Conservation (phyloP, 306 rosid species). For the Albizia julibrissin region DNA sequence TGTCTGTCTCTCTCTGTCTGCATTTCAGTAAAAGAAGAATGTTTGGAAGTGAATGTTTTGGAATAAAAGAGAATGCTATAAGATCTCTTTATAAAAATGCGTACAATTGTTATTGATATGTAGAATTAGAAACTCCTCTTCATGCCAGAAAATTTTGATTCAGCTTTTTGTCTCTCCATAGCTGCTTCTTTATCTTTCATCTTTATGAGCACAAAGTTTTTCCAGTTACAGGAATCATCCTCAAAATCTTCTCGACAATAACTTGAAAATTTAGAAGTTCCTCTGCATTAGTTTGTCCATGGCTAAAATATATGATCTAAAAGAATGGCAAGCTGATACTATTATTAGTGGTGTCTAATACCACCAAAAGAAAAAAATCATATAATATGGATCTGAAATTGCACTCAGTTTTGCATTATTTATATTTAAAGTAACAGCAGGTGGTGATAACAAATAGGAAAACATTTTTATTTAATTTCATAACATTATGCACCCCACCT, state of each 20-base stretch:
- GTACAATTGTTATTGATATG: neutral
- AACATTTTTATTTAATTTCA: neutral
- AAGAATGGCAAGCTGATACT: neutral
- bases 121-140: neutral
- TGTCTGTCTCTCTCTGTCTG: neutral
- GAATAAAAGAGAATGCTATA: neutral
- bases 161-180: neutral
- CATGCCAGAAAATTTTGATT: neutral
- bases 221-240: neutral
- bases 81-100: neutral
- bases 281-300: neutral
- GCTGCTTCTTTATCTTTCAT: neutral
- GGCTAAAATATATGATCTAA: neutral
- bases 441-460: neutral
- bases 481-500: neutral
- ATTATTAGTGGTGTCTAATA: neutral
- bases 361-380: neutral
- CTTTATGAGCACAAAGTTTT: neutral
- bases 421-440: neutral
- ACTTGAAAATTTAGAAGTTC: neutral
- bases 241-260: neutral
- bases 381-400: too few species aligned
- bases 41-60: neutral
- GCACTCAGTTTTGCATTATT: neutral
- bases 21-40: neutral